Percentiles rank a stretch among this genome's conserved stretches.
These are phyloP conservation scores for Linum usitatissimum DNA, from an alignment of 345 rosid species.

Conservation along the genomic window DNA sequence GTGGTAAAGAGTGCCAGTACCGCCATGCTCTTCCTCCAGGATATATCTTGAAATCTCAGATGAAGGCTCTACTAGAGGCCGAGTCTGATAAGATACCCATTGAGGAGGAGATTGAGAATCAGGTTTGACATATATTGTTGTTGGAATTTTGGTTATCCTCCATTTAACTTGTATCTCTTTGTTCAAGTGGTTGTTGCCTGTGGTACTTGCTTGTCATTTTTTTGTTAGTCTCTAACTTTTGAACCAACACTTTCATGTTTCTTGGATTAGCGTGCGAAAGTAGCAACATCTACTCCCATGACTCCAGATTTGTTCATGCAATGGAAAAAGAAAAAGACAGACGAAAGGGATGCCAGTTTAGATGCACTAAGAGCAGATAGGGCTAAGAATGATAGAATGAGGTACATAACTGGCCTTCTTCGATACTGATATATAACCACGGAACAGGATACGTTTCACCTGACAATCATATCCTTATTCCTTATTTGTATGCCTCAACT, in stretches of 20 bases:
- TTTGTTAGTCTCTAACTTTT: background rate
- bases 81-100: conserved; percentile 64
- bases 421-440: background rate
- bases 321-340: conserved; percentile 81
- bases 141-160: conserved; percentile 4
- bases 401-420: conserved; percentile 30
- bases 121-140: conserved; percentile 33
- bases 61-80: conserved; percentile 92
- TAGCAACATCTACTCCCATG: conserved; percentile 64
- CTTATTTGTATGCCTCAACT: conserved; percentile 9
- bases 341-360: conserved; percentile 74
- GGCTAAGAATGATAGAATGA: conserved; percentile 97
- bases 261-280: conserved; percentile 53
- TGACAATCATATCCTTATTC: background rate
- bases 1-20: conserved; percentile 76
- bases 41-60: conserved; percentile 79
- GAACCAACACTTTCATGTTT: conserved; percentile 6
- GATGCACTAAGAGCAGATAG: conserved; percentile 81
- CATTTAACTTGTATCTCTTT: background rate
- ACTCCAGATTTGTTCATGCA: conserved; percentile 76
- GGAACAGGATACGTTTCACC: background rate
- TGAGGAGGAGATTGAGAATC: conserved; percentile 87
- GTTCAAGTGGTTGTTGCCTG: background rate
- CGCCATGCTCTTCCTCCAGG: conserved; percentile 99
- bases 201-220: background rate